Evolutionary conservation across 768 basidiomycete genomes (phyloP).

Genomic region (Hypholoma sublateritium): DNA sequence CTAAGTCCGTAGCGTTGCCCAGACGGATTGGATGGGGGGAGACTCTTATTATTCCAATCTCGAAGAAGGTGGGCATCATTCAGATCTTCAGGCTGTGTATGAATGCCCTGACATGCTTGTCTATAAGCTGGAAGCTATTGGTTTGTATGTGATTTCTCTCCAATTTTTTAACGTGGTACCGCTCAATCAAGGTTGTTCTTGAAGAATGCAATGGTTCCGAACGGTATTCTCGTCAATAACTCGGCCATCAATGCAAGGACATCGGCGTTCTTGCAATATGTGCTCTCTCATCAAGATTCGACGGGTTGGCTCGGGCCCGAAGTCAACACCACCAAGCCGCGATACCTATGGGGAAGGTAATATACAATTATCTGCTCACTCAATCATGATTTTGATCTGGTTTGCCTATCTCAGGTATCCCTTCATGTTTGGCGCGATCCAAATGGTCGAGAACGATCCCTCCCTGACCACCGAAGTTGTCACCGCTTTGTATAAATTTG

Average conservation of each 20-base stretch:
- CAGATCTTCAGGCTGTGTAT: neutral
- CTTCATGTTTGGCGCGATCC: conserved; percentile 58
- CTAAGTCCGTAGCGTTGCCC: conserved; percentile 27
- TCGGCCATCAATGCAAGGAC: conserved; percentile 46
- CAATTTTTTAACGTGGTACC: neutral
- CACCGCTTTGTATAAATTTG: conserved; percentile 51
- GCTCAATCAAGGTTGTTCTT: neutral
- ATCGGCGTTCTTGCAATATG: conserved; percentile 48
- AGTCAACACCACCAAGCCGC: conserved; percentile 50
- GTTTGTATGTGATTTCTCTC: conserved; percentile 42
- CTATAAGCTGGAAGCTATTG: conserved; percentile 53
- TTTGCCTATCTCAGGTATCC: conserved; percentile 38
- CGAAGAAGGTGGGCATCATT: conserved; percentile 35
- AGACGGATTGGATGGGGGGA: conserved; percentile 45
- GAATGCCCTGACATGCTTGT: neutral
- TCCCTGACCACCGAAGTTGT: conserved; percentile 45
- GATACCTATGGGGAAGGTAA: conserved; percentile 54
- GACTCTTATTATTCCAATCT: conserved; percentile 38
- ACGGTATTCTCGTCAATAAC: conserved; percentile 46
- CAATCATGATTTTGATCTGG: neutral
- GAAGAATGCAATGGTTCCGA: conserved; percentile 53
- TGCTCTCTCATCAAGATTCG: conserved; percentile 49
- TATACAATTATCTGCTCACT: neutral
- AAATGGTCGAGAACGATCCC: conserved; percentile 50
- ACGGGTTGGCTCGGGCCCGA: conserved; percentile 60